Evolutionary conservation across 2,329 filamentous ascomycete species (phyloP), one percentile per base, ranked within the genome.

Genomic region (Sarocladiaceae sp.): DNA sequence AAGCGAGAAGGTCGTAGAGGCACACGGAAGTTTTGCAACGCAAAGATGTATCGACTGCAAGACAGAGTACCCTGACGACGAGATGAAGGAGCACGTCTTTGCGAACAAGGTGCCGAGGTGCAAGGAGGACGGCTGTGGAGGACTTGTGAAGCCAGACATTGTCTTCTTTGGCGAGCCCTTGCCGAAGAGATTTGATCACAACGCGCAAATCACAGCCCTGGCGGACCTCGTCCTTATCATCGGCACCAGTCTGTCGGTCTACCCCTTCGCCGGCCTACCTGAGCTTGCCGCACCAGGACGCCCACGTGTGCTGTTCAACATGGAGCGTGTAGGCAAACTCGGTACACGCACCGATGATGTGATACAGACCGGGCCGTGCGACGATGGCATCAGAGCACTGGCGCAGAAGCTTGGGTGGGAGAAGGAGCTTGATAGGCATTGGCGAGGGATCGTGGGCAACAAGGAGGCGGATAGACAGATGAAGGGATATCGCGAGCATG

Each of bases 11-110:
- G 90, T 98, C 41, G 74, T 98, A 24, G 91, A 97, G 65, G 93
- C 93, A 0, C 93, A 98, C 62, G 93, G 93, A 35, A 95, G 88
- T 61, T 98, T 97, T 60, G 91, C 91, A 18, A 80, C 78, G 1
- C 91, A 97, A 65, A 78, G 83, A 52, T 98, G 93, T 62, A 90
- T 97, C 55, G 88, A 95, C 19, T 98, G 93, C 71, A 81, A 82
- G 58, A 68, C 65, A 0, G 63, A 74, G 1, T 97, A 82, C 58
- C 84, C 88, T 0, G 82, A 83, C 27, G 78, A 84, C 3, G 63
- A 77, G 52, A 95, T 97, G 85, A 75, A 74, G 55, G 66, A 77
- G 50, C 77, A 82, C 47, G 80, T 97, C 18, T 65, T 73, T 3
- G 70, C 69, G 27, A 83, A 79, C 19, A 70, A 79, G 20, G 84